Evolutionary conservation across 2,329 filamentous ascomycete genomes (phyloP).

Genomic region (Alternaria gansuensis): DNA sequence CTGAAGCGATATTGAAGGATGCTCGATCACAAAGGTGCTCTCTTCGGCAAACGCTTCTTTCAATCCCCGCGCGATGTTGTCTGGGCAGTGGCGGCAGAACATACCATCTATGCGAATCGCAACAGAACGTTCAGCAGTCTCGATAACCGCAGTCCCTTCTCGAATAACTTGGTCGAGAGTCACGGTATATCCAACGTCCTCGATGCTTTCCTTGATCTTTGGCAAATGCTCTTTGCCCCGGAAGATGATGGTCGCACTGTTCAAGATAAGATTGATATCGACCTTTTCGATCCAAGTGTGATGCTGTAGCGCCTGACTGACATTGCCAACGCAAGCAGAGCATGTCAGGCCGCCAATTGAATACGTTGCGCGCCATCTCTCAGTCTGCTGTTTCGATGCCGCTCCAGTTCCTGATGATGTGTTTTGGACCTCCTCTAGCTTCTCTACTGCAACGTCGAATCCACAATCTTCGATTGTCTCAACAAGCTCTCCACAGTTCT

Average conservation of each 20-base stretch:
- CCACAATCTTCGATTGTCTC: constrained; percentile 61
- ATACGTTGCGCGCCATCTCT: constrained; percentile 56
- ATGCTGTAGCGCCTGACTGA: constrained; percentile 59
- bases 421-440: constrained; percentile 34
- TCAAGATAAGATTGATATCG: constrained; percentile 62
- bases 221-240: constrained; percentile 57
- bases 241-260: constrained; percentile 61
- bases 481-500: constrained; percentile 57
- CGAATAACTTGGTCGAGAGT: constrained; percentile 47
- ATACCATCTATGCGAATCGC: constrained; percentile 55
- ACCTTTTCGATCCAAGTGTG: constrained; percentile 58
- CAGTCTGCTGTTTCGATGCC: constrained; percentile 20
- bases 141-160: not conserved
- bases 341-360: constrained; percentile 67
- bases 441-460: constrained; percentile 54
- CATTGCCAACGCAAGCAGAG: constrained; percentile 62
- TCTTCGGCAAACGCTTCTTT: constrained; percentile 57
- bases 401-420: not conserved
- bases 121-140: constrained; percentile 42
- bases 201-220: constrained; percentile 60
- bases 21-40: constrained; percentile 61
- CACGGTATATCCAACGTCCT: constrained; percentile 58
- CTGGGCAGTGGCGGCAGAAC: constrained; percentile 59
- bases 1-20: constrained; percentile 64
- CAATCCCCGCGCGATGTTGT: constrained; percentile 64